phyloP scores from a whole-genome alignment of 2,329 filamentous ascomycete species.

The Exophiala aquamarina region DNA sequence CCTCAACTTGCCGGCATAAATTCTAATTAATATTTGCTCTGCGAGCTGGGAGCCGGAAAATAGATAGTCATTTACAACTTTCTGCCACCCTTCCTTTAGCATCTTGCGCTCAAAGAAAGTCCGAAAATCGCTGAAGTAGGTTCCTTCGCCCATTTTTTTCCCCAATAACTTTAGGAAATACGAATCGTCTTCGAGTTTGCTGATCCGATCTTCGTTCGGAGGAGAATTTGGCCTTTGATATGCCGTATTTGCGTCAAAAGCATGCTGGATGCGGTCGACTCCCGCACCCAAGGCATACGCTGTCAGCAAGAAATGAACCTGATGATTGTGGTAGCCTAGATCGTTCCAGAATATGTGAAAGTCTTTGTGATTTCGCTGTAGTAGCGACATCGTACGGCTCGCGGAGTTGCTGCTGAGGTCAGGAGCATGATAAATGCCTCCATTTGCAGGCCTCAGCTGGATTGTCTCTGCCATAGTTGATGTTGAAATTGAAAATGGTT shows the following conservation, averaged over 20 bases:
- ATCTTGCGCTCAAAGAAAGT: constrained; percentile 75
- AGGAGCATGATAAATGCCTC: neutral
- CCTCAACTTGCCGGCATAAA: constrained; percentile 68
- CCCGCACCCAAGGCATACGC: constrained; percentile 61
- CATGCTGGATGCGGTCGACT: constrained; percentile 57
- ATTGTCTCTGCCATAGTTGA: neutral
- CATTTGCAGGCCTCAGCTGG: neutral
- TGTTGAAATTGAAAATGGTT: too few relatives aligned
- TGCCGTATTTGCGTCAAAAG: constrained; percentile 63
- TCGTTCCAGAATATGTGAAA: constrained; percentile 81
- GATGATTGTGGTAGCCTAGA: constrained; percentile 64
- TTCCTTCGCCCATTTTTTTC: constrained; percentile 41
- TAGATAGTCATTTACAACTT: constrained; percentile 49
- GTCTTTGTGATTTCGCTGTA: constrained; percentile 71
- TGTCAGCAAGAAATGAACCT: constrained; percentile 19
- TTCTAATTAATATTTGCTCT: constrained; percentile 67
- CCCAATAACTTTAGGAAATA: constrained; percentile 62
- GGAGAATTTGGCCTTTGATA: constrained; percentile 63
- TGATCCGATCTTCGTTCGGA: constrained; percentile 50
- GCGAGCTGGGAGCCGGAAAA: constrained; percentile 65
- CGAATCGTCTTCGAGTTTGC: constrained; percentile 57
- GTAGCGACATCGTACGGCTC: constrained; percentile 60
- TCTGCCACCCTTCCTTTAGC: constrained; percentile 59
- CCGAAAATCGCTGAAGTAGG: constrained; percentile 71
- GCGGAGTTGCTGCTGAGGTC: neutral